Evolutionary conservation across 2,329 filamentous ascomycete species (phyloP), one percentile per base, ranked within the genome.

Genomic region (Epichloe glyceriae): DNA sequence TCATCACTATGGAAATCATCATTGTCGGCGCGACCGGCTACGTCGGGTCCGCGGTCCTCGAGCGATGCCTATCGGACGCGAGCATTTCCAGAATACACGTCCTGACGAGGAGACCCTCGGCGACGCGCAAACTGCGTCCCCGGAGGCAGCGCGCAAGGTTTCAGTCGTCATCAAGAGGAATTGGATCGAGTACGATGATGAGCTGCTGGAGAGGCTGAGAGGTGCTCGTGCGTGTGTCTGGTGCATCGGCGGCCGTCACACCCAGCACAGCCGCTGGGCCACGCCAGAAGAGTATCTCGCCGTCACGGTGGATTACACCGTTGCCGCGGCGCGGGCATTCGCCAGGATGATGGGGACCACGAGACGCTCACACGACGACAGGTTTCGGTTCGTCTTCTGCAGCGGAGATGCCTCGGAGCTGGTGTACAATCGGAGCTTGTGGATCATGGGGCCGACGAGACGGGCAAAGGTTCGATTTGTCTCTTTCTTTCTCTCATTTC

Each of bases 371-470:
- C 14, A 6, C 3, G 33, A 26, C 10, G 48, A 41, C 15, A 20
- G 7, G 3, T 50, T 50, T 26, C 41, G 40, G 10, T 45, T 50
- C 20, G 33, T 50, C 14, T 50, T 22, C 2, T 50, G 48, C 48
- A 50, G 48, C 19, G 48, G 48, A 5, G 41, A 50, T 33, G 12
- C 41, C 15, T 44, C 48, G 2, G 48, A 50, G 33, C 5, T 50
- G 41, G 48, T 50, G 40, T 50, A 50, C 7, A 50, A 50, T 33
- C 48, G 48, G 15, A 45, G 48, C 17, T 14, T 50, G 48, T 50
- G 48, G 40, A 50, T 50, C 41, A 50, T 50, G 40, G 48, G 48
- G 30, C 48, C 48, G 15, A 50, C 48, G 17, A 50, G 48, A 39
- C 14, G 48, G 41, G 48, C 48, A 8, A 50, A 50, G 48, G 48